Evolutionary conservation across 495 filamentous ascomycete species (phyloP), one percentile per base, ranked within the genome.

Genomic region (Amniculicola lignicola): DNA sequence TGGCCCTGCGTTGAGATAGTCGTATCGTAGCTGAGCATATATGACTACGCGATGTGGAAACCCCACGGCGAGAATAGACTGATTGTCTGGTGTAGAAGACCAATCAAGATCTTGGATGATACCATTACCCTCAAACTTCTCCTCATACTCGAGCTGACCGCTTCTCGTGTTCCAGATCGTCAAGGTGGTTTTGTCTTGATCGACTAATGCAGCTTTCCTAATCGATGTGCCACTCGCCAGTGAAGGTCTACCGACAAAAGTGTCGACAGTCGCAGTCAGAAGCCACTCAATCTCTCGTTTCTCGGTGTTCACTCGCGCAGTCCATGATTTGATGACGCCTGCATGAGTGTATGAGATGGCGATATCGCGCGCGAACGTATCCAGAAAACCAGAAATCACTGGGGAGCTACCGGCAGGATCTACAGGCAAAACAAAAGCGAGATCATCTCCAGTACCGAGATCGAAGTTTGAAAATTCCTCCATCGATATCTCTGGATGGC

Each of bases 121-220:
- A 53, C 94, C 88, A 54, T 83, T 75, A 18, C 77, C 73, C 51
- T 85, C 81, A 60, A 89, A 93, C 37, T 81, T 77, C 51, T 90
- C 80, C 47, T 84, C 77, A 66, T 87, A 90, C 69, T 97, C 92
- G 1, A 97, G 74, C 65, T 89, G 85, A 1, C 82, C 82, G 41
- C 86, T 88, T 59, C 83, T 81, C 4, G 86, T 87, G 66, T 95
- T 90, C 92, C 92, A 97, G 48, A 97, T 94, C 0, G 89, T 93
- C 51, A 97, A 68, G 44, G 82, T 81, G n/a, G 85, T 89, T 43
- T 83, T 80, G 18, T 75, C 72, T 6, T 81, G 70, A 65, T 91
- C 86, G 33, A 94, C 88, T 3, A 96, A 71, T 2, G 90, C 91
- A 18, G 88, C 87, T 68, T 93, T 97, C 50, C 89, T 82, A 59